Percentiles rank a stretch among this genome's conserved stretches.
Conservation (phyloP, 495 filamentous ascomycete genomes). For the Pseudomonodictys pantanalensis region DNA sequence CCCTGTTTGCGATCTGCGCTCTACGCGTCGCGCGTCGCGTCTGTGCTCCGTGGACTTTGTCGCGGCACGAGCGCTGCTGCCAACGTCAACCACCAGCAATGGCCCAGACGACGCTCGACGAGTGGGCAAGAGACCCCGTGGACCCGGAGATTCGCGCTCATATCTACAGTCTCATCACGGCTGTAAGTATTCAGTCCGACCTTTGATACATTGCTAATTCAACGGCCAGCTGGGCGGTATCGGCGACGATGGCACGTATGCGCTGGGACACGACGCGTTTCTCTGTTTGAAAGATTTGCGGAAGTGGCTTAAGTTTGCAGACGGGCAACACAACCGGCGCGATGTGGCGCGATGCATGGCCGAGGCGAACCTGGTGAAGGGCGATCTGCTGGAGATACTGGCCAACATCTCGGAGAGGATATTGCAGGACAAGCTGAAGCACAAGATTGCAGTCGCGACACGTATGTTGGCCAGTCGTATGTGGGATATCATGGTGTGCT, state of each 20-base stretch:
- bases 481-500: neutral
- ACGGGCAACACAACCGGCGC: constrained; percentile 89
- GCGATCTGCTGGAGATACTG: constrained; percentile 87
- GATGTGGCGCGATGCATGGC: constrained; percentile 92
- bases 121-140: constrained; percentile 45
- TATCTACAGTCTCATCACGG: constrained; percentile 86
- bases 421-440: constrained; percentile 64
- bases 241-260: constrained; percentile 80
- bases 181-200: constrained; percentile 60
- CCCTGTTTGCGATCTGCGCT: constrained; percentile 11
- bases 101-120: constrained; percentile 43
- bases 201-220: constrained; percentile 6
- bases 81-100: constrained; percentile 50
- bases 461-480: constrained; percentile 42
- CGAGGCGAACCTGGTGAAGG: constrained; percentile 86
- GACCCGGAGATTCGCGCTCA: constrained; percentile 88
- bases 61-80: constrained; percentile 2
- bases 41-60: neutral
- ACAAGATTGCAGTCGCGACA: constrained; percentile 78
- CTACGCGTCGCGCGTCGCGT: constrained; percentile 26
- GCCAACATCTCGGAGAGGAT: constrained; percentile 42
- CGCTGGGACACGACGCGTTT: constrained; percentile 88
- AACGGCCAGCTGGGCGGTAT: constrained; percentile 74
- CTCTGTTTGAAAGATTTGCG: constrained; percentile 89
- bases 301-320: constrained; percentile 90